phyloP scores from a whole-genome alignment of 2,329 filamentous ascomycete genomes.

The Cryphonectria radicalis region DNA sequence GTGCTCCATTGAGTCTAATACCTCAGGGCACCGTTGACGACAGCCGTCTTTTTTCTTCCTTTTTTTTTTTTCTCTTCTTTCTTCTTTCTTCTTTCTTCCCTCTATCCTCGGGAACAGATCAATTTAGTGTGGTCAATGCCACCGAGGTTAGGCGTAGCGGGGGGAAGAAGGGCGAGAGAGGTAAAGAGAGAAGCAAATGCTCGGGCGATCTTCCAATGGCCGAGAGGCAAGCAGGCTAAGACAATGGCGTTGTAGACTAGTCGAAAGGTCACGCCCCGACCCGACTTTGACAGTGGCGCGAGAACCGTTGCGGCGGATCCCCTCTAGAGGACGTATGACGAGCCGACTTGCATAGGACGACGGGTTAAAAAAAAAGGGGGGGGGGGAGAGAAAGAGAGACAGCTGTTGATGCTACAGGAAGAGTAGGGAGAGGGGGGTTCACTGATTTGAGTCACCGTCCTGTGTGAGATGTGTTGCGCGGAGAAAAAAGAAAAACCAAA shows the following conservation, averaged over 20 bases:
- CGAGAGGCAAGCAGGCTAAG: conserved; percentile 20
- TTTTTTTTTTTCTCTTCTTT: neutral
- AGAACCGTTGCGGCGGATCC: conserved; percentile 34
- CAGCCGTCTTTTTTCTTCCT: conserved; percentile 3
- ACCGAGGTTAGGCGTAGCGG: conserved; percentile 16
- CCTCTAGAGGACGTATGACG: conserved; percentile 35
- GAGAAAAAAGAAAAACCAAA: conserved; percentile 32
- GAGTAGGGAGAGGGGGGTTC: conserved; percentile 23
- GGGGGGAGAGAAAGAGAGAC: too few species aligned
- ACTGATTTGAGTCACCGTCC: conserved; percentile 29
- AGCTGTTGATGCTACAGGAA: conserved; percentile 13
- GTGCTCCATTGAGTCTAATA: conserved; percentile 66
- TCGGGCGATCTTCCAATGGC: conserved; percentile 24
- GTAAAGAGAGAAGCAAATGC: neutral
- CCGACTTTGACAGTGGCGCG: conserved; percentile 33
- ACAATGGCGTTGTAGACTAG: conserved; percentile 21
- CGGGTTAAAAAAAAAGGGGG: neutral
- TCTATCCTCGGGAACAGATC: conserved; percentile 31
- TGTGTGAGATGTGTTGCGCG: conserved; percentile 20
- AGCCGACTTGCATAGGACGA: conserved; percentile 14
- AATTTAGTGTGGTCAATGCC: conserved; percentile 30
- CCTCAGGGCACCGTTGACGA: conserved; percentile 19
- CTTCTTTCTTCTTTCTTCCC: neutral
- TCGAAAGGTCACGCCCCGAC: conserved; percentile 15
- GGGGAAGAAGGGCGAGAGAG: neutral